Base-by-base conservation (phyloP, 2,329 filamentous ascomycete species). In the Pseudopithomyces maydicus region DNA sequence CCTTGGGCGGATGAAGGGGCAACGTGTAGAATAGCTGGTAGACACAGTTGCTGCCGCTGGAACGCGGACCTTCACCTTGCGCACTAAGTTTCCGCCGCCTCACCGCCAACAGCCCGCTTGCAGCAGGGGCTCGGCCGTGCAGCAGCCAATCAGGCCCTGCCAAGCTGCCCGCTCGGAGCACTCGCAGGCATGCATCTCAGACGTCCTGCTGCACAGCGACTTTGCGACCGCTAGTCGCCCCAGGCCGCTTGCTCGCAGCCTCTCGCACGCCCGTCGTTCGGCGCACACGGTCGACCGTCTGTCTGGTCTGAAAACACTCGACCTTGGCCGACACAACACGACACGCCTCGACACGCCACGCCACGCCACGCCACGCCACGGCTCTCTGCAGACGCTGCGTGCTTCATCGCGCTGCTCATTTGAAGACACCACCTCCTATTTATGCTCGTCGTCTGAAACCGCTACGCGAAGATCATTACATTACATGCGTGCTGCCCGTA, bases 71-170 rank as follows among this genome's bases (percentile, higher is more conserved):
- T 61, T 39, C 57, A 67, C 61, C 67, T 69, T 66, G 55, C 29
- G 43, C 48, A 49, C 56, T 49, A 55, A 55, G 54, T 52, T 61
- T 56, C 54, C 47, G 57, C 50, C 49, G 49, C 55, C 56, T 51
- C 68, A 69, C 66, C 65, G 66, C 67, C 61, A 63, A 58, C 61
- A 63, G 55, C 55, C 54, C 61, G 57, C 65, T 53, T 53, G 43
- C 41, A 46, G 46, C 51, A 49, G 55, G 51, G 46, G 51, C 35
- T 29, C 45, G 50, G 52, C 59, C 55, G 54, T 57, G 56, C 26
- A 42, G 49, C 53, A 43, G 53, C 62, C 64, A 63, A 61, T 53
- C 64, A 67, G 57, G 22, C 46, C 23, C 26, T 6, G 58, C 51
- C 52, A 56, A 56, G 52, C 46, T 43, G 17, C 46, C 55, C 55